A percentile compares a stretch with the other conserved stretches of the same genome.
Evolutionary conservation across 164 flowering plant species (phyloP).

Genomic region (Magnolia officinalis): DNA sequence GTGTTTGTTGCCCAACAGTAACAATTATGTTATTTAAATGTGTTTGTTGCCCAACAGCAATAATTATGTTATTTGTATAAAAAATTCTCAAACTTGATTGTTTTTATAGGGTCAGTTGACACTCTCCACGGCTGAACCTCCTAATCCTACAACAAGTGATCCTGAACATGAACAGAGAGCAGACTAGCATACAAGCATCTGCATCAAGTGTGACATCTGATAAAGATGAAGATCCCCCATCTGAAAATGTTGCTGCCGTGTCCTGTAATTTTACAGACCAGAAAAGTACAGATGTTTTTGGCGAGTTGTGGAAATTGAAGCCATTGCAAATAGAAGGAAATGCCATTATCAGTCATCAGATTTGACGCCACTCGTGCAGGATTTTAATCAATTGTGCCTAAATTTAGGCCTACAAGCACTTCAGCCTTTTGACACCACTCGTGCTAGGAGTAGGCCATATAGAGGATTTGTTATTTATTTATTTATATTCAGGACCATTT

Average conservation of each 20-base stretch:
- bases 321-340: too few species aligned
- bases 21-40: conserved; percentile 1
- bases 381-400: too few species aligned
- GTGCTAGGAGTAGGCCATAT: too few species aligned
- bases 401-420: too few species aligned
- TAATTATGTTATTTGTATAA: too few species aligned
- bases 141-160: conserved; percentile 23
- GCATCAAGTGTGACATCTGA: conserved; percentile 29
- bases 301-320: too few species aligned
- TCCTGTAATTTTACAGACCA: conserved; percentile 18
- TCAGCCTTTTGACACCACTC: too few species aligned
- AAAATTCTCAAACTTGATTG: not conserved
- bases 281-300: conserved; percentile 20
- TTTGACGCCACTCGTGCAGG: too few species aligned
- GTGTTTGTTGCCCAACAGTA: not conserved
- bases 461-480: too few species aligned
- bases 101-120: conserved; percentile 45
- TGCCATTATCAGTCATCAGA: too few species aligned
- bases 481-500: too few species aligned
- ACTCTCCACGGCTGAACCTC: conserved; percentile 32
- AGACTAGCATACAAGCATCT: conserved; percentile 12
- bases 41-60: too few species aligned
- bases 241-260: conserved; percentile 27
- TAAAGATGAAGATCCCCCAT: conserved; percentile 21
- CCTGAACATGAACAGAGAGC: conserved; percentile 15